A percentile compares a stretch with the other conserved stretches of the same genome.
Conservation (phyloP, 768 basidiomycete genomes). For the Trametes cubensis region DNA sequence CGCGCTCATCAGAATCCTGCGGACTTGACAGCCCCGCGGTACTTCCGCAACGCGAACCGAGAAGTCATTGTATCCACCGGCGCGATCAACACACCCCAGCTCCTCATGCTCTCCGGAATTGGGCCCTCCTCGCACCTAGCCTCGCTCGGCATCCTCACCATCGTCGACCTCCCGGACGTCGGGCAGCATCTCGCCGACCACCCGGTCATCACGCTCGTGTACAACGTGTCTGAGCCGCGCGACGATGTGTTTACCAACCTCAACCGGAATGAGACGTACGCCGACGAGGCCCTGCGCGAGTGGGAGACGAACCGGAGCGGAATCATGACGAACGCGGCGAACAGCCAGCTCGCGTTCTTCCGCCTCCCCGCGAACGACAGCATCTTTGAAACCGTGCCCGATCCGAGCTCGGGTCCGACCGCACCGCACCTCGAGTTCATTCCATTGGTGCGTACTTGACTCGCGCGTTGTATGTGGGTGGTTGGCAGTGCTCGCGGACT, state of each 20-base stretch:
- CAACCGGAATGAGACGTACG: not conserved
- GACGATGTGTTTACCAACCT: slow-evolving; percentile 13
- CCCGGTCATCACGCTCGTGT: slow-evolving; percentile 21
- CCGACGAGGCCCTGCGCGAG: slow-evolving; percentile 7
- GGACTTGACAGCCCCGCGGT: not conserved
- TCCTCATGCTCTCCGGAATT: slow-evolving; percentile 36
- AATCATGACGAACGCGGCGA: not conserved
- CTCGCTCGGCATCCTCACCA: slow-evolving; percentile 24
- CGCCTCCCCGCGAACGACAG: slow-evolving; percentile 1
- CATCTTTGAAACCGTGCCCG: slow-evolving; percentile 1
- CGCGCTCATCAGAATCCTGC: not conserved
- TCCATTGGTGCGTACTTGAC: not conserved
- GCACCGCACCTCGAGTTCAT: slow-evolving; percentile 12
- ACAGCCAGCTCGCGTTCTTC: slow-evolving; percentile 1
- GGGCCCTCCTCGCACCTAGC: slow-evolving; percentile 27
- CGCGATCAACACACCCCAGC: slow-evolving; percentile 25
- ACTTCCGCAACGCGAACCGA: slow-evolving; percentile 19
- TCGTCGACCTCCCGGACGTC: slow-evolving; percentile 32
- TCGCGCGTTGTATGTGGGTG: too few relatives aligned
- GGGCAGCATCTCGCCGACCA: slow-evolving; percentile 37
- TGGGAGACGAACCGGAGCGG: slow-evolving; percentile 24
- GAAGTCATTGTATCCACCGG: slow-evolving; percentile 33
- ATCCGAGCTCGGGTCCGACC: slow-evolving; percentile 7
- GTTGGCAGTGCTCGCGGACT: not conserved
- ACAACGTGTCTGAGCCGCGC: slow-evolving; percentile 12